Conservation (phyloP, 768 basidiomycete genomes). For the Chalciporus pseudorubinellus region DNA sequence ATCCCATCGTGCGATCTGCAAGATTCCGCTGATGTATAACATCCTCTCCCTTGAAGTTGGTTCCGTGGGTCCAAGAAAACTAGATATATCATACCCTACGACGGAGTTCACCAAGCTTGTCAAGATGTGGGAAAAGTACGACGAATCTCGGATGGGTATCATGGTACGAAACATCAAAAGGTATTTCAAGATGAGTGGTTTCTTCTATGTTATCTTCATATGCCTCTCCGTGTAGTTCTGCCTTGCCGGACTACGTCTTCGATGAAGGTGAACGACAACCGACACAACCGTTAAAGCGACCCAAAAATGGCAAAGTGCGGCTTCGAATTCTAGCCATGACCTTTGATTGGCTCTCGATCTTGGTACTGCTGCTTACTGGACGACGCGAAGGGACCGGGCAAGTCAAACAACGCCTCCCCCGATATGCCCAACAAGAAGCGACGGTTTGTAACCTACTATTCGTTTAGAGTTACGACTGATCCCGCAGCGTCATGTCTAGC, state of each 20-base stretch:
- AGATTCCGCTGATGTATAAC: conserved; percentile 16
- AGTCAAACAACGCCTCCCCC: conserved; percentile 59
- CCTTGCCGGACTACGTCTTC: conserved; percentile 79
- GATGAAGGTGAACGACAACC: conserved; percentile 78
- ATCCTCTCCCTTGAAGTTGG: conserved; percentile 52
- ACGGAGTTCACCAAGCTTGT: conserved; percentile 93
- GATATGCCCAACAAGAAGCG: conserved; percentile 80
- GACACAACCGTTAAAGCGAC: conserved; percentile 67
- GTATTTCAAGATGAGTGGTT: conserved; percentile 40
- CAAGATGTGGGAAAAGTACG: conserved; percentile 94
- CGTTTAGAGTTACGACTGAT: conserved; percentile 21
- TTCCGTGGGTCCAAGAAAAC: conserved; percentile 69
- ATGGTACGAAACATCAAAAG: conserved; percentile 90
- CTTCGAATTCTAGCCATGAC: conserved; percentile 13
- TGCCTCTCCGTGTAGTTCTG: conserved; percentile 46
- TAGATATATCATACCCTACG: conserved; percentile 97
- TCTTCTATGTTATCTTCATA: conserved; percentile 18
- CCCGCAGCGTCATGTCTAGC: conserved; percentile 30
- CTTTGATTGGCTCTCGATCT: conserved; percentile 11
- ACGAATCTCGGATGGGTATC: conserved; percentile 91
- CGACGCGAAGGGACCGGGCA: conserved; percentile 53
- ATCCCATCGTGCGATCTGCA: conserved; percentile 11
- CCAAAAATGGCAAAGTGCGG: conserved; percentile 60
- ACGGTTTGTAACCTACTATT: conserved; percentile 55
- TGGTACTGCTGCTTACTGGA: conserved; percentile 30